phyloP scores from a whole-genome alignment of 768 basidiomycete genomes.

The Phanerochaete sordida region DNA sequence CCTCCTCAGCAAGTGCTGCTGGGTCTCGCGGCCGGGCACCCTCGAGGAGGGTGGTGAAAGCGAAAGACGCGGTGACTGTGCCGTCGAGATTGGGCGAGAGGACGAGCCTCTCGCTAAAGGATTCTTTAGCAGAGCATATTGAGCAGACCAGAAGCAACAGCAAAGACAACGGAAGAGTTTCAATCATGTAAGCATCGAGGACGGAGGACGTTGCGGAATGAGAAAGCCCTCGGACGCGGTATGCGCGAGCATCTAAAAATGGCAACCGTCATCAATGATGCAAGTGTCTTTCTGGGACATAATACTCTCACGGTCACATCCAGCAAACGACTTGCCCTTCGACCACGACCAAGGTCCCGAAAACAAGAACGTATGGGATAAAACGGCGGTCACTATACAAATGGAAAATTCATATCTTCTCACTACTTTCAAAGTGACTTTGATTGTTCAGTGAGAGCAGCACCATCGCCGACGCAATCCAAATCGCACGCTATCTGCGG shows the following conservation, averaged over 20 bases:
- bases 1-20: slow-evolving; percentile 37
- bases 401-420: too few relatives aligned
- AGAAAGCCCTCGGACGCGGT: too few relatives aligned
- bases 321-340: too few relatives aligned
- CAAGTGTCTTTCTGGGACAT: background rate
- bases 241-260: background rate
- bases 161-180: background rate
- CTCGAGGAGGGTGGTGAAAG: slow-evolving; percentile 64
- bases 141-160: background rate
- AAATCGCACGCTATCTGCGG: too few relatives aligned
- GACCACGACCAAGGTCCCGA: too few relatives aligned
- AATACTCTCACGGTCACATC: background rate
- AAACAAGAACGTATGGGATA: too few relatives aligned
- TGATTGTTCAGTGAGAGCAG: too few relatives aligned
- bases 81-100: slow-evolving; percentile 74
- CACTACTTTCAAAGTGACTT: too few relatives aligned
- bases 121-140: slow-evolving; percentile 29
- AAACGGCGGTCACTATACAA: too few relatives aligned
- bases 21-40: slow-evolving; percentile 57
- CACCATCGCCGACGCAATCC: too few relatives aligned
- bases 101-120: slow-evolving; percentile 51
- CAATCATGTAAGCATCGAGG: background rate
- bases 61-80: slow-evolving; percentile 75
- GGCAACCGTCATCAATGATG: background rate
- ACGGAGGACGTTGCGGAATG: background rate